Evolutionary conservation across 2,329 filamentous ascomycete species (phyloP), one percentile per base, ranked within the genome.

Genomic region (Tolypocladium nubicola): DNA sequence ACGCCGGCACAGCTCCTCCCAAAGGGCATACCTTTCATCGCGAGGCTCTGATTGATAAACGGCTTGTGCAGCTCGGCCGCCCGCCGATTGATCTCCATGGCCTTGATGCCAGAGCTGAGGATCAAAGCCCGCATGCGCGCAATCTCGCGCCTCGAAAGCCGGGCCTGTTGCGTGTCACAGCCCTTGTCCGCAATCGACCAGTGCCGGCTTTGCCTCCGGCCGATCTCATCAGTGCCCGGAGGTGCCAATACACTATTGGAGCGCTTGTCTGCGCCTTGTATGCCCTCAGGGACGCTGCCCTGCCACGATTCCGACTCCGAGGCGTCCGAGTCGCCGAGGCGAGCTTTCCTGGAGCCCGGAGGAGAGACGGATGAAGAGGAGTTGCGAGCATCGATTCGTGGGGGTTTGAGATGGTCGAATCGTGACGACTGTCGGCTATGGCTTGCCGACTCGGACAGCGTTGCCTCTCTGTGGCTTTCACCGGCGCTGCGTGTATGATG

Each of bases 31-130:
- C 68, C 61, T 4, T 59, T 55, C 19, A 52, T 52, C 26, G 60
- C 53, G 10, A 63, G 56, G 50, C 58, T 60, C 7, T 63, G 62
- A 1, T 62, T 58, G 56, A 58, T 56, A 35, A 73, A 71, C 0
- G 76, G 68, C 21, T 71, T 68, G 53, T 71, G 72, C 11, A 70
- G 67, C 40, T 78, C 76, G 50, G 85, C 73, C 4, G 87, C 85
- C 52, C 87, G 82, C 4, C 85, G 81, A 35, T 79, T 79, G 56
- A 97, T 89, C 66, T 94, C 89, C 65, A 85, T 85, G 0, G 93
- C 92, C 73, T 95, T 96, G 66, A 97, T 86, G n/a, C 91, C 92
- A 0, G 90, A 90, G 61, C 86, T 88, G 26, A 96, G 77, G 45
- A 96, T 82, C 10, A 95, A 77, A 0, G 90, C 83, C 58, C 85